phyloP scores from a whole-genome alignment of 148 eudicot species.

The Camellia lanceoleosa region DNA sequence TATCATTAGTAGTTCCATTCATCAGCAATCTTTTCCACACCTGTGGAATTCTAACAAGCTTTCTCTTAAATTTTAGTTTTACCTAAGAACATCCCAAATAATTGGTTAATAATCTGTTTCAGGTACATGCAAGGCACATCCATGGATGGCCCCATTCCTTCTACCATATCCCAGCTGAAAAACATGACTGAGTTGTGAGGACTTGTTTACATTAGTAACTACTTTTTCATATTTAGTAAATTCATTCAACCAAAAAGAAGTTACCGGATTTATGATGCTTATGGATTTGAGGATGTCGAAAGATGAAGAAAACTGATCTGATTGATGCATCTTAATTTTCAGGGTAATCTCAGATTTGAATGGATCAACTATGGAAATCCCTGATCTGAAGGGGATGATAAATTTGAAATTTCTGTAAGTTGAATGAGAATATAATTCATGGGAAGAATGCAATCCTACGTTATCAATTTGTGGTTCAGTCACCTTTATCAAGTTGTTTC shows the following conservation, averaged over 20 bases:
- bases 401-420: slow-evolving; percentile 50
- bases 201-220: not conserved
- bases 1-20: slow-evolving; percentile 7
- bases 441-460: not conserved
- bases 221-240: not conserved
- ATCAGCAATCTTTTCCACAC: not conserved
- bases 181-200: slow-evolving; percentile 56
- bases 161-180: slow-evolving; percentile 42
- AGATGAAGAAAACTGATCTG: slow-evolving; percentile 8
- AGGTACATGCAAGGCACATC: slow-evolving; percentile 81
- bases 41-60: no score
- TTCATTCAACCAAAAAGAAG: not conserved
- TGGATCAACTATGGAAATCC: slow-evolving; percentile 40
- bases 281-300: not conserved
- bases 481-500: not conserved
- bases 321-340: slow-evolving; percentile 19
- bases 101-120: slow-evolving; percentile 14
- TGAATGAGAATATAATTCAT: not conserved
- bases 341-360: slow-evolving; percentile 80
- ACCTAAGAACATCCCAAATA: not conserved
- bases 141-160: slow-evolving; percentile 81
- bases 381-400: slow-evolving; percentile 43
- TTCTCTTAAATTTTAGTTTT: not conserved
- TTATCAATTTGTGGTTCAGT: not conserved
- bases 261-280: not conserved